Evolutionary conservation across 129 eudicot genomes (phyloP).

Genomic region (Artemisia tridentata): DNA sequence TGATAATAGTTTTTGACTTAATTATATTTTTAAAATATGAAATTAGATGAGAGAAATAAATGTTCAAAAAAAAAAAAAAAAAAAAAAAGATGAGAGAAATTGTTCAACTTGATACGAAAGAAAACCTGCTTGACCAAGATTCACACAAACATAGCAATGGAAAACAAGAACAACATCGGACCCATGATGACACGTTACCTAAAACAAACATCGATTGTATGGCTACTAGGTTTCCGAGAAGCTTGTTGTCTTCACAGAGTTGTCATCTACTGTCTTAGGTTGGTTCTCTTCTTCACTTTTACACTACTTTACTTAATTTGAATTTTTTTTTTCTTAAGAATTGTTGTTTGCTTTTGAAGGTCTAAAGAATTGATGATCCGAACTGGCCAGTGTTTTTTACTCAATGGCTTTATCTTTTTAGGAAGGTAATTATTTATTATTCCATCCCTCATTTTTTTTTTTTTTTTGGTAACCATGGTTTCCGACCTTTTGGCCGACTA

Average conservation of each 20-base stretch:
- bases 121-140: too few species aligned
- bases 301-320: slow-evolving; percentile 18
- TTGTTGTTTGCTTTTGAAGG: slow-evolving; percentile 40
- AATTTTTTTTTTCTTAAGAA: not conserved
- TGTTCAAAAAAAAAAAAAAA: too few species aligned
- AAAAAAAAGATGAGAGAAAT: too few species aligned
- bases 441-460: too few species aligned
- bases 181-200: slow-evolving; percentile 30
- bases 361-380: slow-evolving; percentile 74
- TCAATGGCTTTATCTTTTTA: slow-evolving; percentile 83
- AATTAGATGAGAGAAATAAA: too few species aligned
- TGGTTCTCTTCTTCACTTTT: not conserved
- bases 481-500: too few species aligned
- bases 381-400: slow-evolving; percentile 88
- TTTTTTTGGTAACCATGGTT: too few species aligned
- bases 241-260: slow-evolving; percentile 93
- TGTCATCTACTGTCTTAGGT: slow-evolving; percentile 79
- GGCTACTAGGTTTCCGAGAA: slow-evolving; percentile 77
- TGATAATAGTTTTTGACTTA: too few species aligned
- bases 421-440: slow-evolving; percentile 57
- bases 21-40: too few species aligned
- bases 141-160: not conserved
- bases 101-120: too few species aligned
- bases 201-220: slow-evolving; percentile 57
- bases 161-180: slow-evolving; percentile 37